Evolutionary conservation across 768 basidiomycete species (phyloP).

Genomic region (Gloeophyllum trabeum): DNA sequence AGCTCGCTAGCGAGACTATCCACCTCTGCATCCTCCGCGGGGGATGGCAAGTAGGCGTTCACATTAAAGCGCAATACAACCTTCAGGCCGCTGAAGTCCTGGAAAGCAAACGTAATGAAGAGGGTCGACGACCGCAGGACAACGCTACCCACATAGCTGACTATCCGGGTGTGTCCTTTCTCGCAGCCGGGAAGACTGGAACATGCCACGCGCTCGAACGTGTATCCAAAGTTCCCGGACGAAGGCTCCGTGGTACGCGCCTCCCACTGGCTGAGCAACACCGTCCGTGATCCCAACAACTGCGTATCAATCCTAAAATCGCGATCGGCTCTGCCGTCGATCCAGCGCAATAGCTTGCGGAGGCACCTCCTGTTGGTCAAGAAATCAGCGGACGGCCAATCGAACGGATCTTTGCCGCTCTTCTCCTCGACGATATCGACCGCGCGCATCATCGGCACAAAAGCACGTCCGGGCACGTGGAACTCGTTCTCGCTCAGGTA

Average conservation of each 20-base stretch:
- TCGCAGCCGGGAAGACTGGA: slow-evolving; percentile 34
- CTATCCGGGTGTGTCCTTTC: slow-evolving; percentile 49
- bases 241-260: slow-evolving; percentile 16
- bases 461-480: slow-evolving; percentile 22
- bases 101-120: background rate
- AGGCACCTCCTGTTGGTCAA: slow-evolving; percentile 59
- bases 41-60: slow-evolving; percentile 12
- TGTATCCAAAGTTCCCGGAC: slow-evolving; percentile 33
- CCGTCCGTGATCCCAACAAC: slow-evolving; percentile 42
- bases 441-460: slow-evolving; percentile 50
- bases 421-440: slow-evolving; percentile 28
- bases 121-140: background rate
- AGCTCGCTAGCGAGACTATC: slow-evolving; percentile 9
- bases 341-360: slow-evolving; percentile 53
- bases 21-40: slow-evolving; percentile 9
- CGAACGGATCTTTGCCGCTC: slow-evolving; percentile 14
- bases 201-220: slow-evolving; percentile 50
- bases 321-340: slow-evolving; percentile 13
- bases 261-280: slow-evolving; percentile 55
- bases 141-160: slow-evolving; percentile 41
- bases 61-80: slow-evolving; percentile 16
- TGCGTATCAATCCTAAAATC: slow-evolving; percentile 67
- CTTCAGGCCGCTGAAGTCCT: slow-evolving; percentile 13
- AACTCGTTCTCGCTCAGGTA: slow-evolving; percentile 51
- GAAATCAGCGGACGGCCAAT: slow-evolving; percentile 27